Base-by-base conservation (phyloP, 805 yeast species). In the Yarrowia alimentaria region DNA sequence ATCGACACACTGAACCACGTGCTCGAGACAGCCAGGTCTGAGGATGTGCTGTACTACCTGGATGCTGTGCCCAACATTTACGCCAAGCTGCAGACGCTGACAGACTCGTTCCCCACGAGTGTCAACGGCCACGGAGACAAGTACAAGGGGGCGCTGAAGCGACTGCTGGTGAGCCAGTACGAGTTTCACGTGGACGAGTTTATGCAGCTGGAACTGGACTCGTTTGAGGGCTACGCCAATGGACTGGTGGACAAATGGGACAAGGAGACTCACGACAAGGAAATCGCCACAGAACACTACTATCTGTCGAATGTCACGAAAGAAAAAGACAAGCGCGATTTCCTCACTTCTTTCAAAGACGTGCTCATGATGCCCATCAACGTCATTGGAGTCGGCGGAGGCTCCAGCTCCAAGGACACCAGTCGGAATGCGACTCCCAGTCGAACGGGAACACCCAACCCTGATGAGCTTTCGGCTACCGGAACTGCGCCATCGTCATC, bases 281-380 rank as follows among this genome's bases (percentile, higher is more conserved):
- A 79, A 55, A 68, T 65, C 8, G 78, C 73, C 54, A 73, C 77
- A 0, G 76, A 76, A 16, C 66, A 70, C 32, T 68, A 64, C 37
- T 69, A 79, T 25, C 66, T 76, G 63, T 72, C 75, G 56, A 73
- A 74, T 45, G 81, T 78, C 9, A 59, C 68, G 6, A 58, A 57
- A 19, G 64, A 60, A 22, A 66, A 68, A 54, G 76, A 80, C 10
- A 77, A 77, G 54, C 67, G 64, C 40, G 81, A 76, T 55, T 78
- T 78, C 54, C 62, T 78, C 52, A 63, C 75, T 3, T 73, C 77
- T 43, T 79, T 78, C 61, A 73, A 68, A 53, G 74, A 74, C 51
- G 79, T 75, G 1, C 67, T 77, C 12, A 40, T 64, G 52, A 61
- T 64, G 58, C 71, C 71, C 10, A 66, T 65, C 11, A 47, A 34